Evolutionary conservation across 2,329 filamentous ascomycete species (phyloP).

Genomic region (Trichoderma sp.): DNA sequence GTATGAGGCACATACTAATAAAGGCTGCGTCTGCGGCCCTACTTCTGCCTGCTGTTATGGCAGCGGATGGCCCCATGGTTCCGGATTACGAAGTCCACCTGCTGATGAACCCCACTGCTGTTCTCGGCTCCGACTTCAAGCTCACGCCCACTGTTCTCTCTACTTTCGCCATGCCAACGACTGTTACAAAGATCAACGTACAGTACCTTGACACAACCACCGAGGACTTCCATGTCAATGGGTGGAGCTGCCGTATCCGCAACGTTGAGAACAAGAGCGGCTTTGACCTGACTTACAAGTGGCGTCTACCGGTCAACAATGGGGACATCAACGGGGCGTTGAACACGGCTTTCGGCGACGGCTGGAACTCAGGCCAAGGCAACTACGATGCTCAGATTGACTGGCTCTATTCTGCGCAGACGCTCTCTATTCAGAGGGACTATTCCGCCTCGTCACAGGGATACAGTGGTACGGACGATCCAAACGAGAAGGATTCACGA

Average conservation of each 20-base stretch:
- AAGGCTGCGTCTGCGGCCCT: background rate
- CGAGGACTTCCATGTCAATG: conserved; percentile 14
- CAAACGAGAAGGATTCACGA: background rate
- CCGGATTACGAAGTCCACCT: conserved; percentile 21
- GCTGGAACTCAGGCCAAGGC: conserved; percentile 19
- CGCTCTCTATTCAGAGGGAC: conserved; percentile 15
- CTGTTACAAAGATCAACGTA: conserved; percentile 21
- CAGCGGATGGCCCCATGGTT: conserved; percentile 8
- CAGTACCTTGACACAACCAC: conserved; percentile 15
- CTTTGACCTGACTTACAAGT: conserved; percentile 17
- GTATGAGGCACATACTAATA: background rate
- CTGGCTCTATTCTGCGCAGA: conserved; percentile 19
- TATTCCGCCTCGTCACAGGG: conserved; percentile 16
- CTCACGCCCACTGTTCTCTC: conserved; percentile 17
- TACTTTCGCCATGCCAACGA: conserved; percentile 20
- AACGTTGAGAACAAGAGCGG: conserved; percentile 20
- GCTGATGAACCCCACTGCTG: conserved; percentile 13
- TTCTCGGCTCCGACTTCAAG: conserved; percentile 19
- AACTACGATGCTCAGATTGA: conserved; percentile 19
- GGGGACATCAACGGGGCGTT: conserved; percentile 10
- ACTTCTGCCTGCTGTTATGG: background rate
- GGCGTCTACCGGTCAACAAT: conserved; percentile 15
- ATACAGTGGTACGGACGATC: conserved; percentile 18
- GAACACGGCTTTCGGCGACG: conserved; percentile 7
- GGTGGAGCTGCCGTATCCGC: conserved; percentile 19